Base-by-base conservation (phyloP, 345 rosid genomes). In the Citrus sp. region DNA sequence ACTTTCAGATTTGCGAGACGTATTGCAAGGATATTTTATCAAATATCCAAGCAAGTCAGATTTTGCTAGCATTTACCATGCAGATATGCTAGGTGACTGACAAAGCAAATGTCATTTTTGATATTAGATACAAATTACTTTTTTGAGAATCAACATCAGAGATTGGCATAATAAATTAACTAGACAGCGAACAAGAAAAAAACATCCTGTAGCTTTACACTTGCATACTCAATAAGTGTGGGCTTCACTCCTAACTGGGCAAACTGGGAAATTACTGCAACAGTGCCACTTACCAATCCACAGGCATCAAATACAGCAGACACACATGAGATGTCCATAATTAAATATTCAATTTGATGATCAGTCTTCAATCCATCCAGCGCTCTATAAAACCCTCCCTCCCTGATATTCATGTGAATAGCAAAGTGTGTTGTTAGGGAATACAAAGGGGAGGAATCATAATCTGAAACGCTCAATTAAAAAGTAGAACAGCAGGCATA, bases 331-430 rank as follows among this genome's bases (percentile, higher is more conserved):
- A 64, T 40, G 58, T 46, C 58, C 67, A 70, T 16, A 34, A 5
- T 13, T 37, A 24, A 21, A 18, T 28, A 28, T 27, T 68, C 78
- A 46, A 42, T 61, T 49, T 54, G 34, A 34, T 34, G 9, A 32
- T 74, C 74, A 49, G 60, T 54, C 79, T 63, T 76, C 69, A 28
- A 25, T 61, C 78, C 77, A 72, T 68, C 80, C 62, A 54, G 70
- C 24, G 1, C 9, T 66, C 9, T 42, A 42, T 46, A 37, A 67
- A 55, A 30, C 73, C 68, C 25, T 69, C 67, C 61, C 35, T 60
- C 28, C 84, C 81, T 74, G 19, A 61, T 37, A 62, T 42, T 74
- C 34, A 30, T 61, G 32, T 46, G 19, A 64, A 28, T 28, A 49
- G 24, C 3, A 46, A 9, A 46, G 40, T 30, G 40, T 30, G 21